Evolutionary conservation across 2,329 filamentous ascomycete species (phyloP), one percentile per base, ranked within the genome.

Genomic region (Mycocentrospora acerina): DNA sequence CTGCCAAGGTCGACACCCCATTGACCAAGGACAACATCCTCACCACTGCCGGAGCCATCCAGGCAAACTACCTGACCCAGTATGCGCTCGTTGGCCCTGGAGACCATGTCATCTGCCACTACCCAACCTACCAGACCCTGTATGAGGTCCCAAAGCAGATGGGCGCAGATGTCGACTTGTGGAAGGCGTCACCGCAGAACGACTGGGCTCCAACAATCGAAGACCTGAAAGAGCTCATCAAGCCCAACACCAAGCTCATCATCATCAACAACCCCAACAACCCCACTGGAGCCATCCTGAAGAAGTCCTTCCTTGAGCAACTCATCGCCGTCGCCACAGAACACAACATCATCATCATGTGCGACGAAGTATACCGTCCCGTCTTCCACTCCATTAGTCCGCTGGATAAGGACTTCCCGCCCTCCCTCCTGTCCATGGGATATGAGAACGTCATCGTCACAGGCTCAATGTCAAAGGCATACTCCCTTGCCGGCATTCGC

Each of bases 101-200:
- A 1, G 88, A 95, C 59, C 89, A 95, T 73, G 85, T 91, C 31
- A 78, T 95, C 42, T 93, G 87, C 57, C 86, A 93, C 41, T 88
- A 90, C 60, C 89, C 90, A 10, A 91, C 88, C 1, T 94, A 67
- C 57, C 87, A 93, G 63, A 88, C 93, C 55, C 76, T 95, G 2
- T 93, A 91, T 59, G 74, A 81, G 8, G 79, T 94, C 1, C 88
- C 89, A 0, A 74, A 76, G 50, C 85, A 82, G 25, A 70, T 94
- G 4, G 88, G 89, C 0, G 88, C 87, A 1, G 80, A 88, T 42
- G 85, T 94, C 12, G 82, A 82, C 28, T 64, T 91, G 9, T 95
- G 89, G 89, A 81, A 79, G 59, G 74, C 88, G 7, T 77, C 75
- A 32, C 74, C 79, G 26, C 73, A 81, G 15, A 77, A 87, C 32